Evolutionary conservation across 192 early-diverging fungal genomes (phyloP).

Genomic region (Mycoemilia scoparia): DNA sequence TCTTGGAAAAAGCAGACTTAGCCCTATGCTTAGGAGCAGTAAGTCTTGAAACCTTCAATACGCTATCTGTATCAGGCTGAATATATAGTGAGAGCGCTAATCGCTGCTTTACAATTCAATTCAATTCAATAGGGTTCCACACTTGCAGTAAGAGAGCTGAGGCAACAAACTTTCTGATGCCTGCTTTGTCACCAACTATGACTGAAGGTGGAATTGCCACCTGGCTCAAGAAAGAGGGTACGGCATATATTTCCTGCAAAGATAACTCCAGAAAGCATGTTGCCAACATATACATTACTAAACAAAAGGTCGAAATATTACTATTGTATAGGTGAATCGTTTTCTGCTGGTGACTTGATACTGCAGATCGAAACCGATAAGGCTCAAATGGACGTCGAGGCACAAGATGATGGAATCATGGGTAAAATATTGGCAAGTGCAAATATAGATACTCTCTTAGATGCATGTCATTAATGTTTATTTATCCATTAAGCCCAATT

Average conservation of each 20-base stretch:
- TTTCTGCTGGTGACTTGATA: slow-evolving; percentile 78
- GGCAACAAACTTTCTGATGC: slow-evolving; percentile 61
- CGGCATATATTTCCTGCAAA: no score
- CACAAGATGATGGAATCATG: slow-evolving; percentile 90
- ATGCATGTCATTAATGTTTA: no score
- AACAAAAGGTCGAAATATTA: background rate
- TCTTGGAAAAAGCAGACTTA: background rate
- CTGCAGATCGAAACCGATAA: slow-evolving; percentile 97
- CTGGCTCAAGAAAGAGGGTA: slow-evolving; percentile 77
- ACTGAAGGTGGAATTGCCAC: slow-evolving; percentile 79
- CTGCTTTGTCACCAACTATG: slow-evolving; percentile 98
- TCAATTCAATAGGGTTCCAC: no score
- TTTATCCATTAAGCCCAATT: no score
- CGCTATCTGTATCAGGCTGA: no score
- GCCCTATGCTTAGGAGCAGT: background rate
- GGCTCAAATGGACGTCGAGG: slow-evolving; percentile 99
- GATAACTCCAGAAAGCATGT: no score
- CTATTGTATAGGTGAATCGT: slow-evolving; percentile 45
- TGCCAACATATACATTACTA: no score
- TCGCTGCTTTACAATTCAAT: no score
- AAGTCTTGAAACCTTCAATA: background rate
- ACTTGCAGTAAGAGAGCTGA: slow-evolving; percentile 7
- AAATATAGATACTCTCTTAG: slow-evolving; percentile 1
- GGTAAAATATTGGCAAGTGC: slow-evolving; percentile 70
- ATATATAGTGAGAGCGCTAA: no score